Conservation (phyloP, 495 filamentous ascomycete species). For the Staphylotrichum tortipilum region DNA sequence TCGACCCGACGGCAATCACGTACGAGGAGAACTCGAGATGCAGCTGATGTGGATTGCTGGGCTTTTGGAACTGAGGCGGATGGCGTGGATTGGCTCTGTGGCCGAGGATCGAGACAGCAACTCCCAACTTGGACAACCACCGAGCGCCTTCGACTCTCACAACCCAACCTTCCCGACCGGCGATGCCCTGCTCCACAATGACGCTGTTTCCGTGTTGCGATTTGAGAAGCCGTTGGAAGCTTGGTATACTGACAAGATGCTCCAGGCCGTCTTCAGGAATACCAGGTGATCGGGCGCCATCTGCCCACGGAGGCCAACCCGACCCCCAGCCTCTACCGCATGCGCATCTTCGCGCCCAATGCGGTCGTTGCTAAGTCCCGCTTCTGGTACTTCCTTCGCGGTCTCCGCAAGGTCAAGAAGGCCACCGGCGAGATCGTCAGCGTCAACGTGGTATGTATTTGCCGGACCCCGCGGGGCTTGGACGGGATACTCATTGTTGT, state of each 20-base stretch:
- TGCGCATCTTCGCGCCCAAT: conserved; percentile 99
- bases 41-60: background rate
- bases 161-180: too few relatives aligned
- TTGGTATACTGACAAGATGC: conserved; percentile 11
- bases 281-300: conserved; percentile 99
- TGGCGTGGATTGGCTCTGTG: background rate
- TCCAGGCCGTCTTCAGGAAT: conserved; percentile 95
- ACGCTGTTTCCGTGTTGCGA: too few relatives aligned
- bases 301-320: conserved; percentile 92
- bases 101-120: background rate
- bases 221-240: background rate
- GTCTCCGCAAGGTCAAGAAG: conserved; percentile 99
- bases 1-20: background rate
- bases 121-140: background rate
- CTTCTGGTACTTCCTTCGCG: conserved; percentile 99
- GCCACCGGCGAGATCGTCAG: conserved; percentile 97
- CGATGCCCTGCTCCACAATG: too few relatives aligned
- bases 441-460: conserved; percentile 77
- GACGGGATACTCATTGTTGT: background rate
- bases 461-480: background rate
- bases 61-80: background rate
- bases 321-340: conserved; percentile 96
- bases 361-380: conserved; percentile 95
- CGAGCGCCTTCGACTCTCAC: background rate
- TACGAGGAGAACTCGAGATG: background rate